Conservation (phyloP, 1,139 yeast genomes). For the Suhomyces kunorum region DNA sequence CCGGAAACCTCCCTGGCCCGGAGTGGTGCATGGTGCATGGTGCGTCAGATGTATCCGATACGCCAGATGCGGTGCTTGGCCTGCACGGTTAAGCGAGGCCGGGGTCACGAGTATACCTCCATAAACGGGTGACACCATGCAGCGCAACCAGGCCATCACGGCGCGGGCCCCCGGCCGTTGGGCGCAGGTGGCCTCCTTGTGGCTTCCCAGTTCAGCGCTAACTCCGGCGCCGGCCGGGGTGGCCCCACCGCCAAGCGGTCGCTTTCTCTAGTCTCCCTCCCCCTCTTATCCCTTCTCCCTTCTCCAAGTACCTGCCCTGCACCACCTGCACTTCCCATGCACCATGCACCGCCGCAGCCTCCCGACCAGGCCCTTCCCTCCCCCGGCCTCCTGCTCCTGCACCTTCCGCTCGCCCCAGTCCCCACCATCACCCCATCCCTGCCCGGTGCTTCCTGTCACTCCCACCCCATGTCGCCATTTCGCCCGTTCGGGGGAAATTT, state of each 20-base stretch:
- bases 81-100: constrained; percentile 2
- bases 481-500: constrained; percentile 8
- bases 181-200: background rate
- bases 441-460: constrained; percentile 1
- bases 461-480: background rate
- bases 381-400: background rate
- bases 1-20: background rate
- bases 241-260: too few species aligned
- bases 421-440: constrained; percentile 2
- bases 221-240: too few species aligned
- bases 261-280: background rate
- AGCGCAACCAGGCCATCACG: constrained; percentile 2
- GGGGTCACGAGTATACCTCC: constrained; percentile 2
- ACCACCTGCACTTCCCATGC: background rate
- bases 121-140: constrained; percentile 3
- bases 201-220: too few species aligned
- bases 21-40: background rate
- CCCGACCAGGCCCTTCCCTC: background rate
- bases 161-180: constrained; percentile 1
- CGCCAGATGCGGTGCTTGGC: too few species aligned
- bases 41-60: too few species aligned
- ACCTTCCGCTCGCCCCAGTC: constrained; percentile 1
- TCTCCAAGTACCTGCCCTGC: too few species aligned
- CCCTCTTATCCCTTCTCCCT: background rate
- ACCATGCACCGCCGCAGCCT: background rate